These are phyloP conservation scores for Astrothelium subdiscretum DNA, from an alignment of 495 filamentous ascomycete species.

Conservation along the genomic window DNA sequence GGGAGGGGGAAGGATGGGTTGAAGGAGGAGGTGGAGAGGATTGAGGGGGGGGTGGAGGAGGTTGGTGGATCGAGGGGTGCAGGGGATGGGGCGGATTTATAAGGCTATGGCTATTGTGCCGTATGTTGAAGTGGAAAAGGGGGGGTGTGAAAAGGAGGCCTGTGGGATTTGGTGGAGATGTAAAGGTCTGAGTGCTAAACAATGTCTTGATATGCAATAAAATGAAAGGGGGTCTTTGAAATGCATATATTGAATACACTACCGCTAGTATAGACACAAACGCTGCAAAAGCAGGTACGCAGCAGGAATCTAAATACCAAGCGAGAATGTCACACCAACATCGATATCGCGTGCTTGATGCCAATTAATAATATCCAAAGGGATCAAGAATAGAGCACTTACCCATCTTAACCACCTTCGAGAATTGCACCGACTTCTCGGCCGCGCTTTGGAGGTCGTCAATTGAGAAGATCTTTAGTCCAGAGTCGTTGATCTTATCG, in stretches of 20 bases:
- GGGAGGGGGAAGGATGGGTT: conserved; percentile 21
- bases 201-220: background rate
- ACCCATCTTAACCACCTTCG: conserved; percentile 97
- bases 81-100: conserved; percentile 88
- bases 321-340: conserved; percentile 92
- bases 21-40: conserved; percentile 41
- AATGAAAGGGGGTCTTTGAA: background rate
- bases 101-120: conserved; percentile 88
- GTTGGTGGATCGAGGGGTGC: conserved; percentile 62
- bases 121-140: conserved; percentile 26
- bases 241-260: conserved; percentile 43
- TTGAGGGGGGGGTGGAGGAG: conserved; percentile 69
- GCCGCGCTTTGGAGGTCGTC: conserved; percentile 95
- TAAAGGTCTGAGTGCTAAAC: background rate
- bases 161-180: conserved; percentile 2
- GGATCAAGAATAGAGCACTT: conserved; percentile 25
- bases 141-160: background rate
- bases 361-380: background rate
- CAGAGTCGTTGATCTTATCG: conserved; percentile 78
- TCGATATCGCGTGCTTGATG: conserved; percentile 79
- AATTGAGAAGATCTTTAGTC: conserved; percentile 98
- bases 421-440: conserved; percentile 97
- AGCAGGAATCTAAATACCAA: conserved; percentile 60
- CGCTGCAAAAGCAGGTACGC: background rate
- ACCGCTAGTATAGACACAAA: conserved; percentile 18